phyloP scores from a whole-genome alignment of 331 rosid genomes.

The Prunus yedoensis region DNA sequence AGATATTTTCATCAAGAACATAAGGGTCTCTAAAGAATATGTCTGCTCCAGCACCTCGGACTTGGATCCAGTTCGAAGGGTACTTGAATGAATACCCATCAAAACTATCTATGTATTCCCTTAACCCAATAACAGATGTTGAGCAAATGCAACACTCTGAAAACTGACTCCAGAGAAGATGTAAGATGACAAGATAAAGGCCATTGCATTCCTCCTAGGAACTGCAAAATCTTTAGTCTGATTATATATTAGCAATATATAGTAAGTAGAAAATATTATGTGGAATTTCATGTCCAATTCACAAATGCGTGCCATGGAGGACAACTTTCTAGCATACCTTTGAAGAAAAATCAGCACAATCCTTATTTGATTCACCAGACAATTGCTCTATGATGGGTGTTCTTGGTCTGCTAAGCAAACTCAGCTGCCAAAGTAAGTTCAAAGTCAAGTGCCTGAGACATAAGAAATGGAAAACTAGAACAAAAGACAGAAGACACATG shows the following conservation, averaged over 20 bases:
- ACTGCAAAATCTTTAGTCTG: slow-evolving; percentile 89
- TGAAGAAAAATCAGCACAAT: neutral
- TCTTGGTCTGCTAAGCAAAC: neutral
- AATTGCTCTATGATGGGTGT: neutral
- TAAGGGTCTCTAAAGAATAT: slow-evolving; percentile 92
- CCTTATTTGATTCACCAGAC: neutral
- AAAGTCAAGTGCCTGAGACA: neutral
- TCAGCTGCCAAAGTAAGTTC: neutral
- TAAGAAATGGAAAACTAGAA: too few species aligned
- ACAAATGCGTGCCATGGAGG: neutral
- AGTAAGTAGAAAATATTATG: neutral
- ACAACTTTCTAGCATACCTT: slow-evolving; percentile 6
- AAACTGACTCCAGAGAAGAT: slow-evolving; percentile 42
- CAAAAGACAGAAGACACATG: neutral
- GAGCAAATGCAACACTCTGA: slow-evolving; percentile 41
- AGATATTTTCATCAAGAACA: slow-evolving; percentile 90
- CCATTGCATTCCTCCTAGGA: slow-evolving; percentile 78
- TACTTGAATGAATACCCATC: slow-evolving; percentile 87
- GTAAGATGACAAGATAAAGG: slow-evolving; percentile 64
- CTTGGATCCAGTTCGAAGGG: slow-evolving; percentile 89
- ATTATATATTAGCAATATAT: slow-evolving; percentile 55
- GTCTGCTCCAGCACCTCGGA: slow-evolving; percentile 92
- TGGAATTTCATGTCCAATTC: neutral
- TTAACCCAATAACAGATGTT: slow-evolving; percentile 42
- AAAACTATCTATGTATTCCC: slow-evolving; percentile 78